These are phyloP conservation scores for Trichoderma sp. DNA, from an alignment of 2,329 filamentous ascomycete genomes.

Conservation along the genomic window DNA sequence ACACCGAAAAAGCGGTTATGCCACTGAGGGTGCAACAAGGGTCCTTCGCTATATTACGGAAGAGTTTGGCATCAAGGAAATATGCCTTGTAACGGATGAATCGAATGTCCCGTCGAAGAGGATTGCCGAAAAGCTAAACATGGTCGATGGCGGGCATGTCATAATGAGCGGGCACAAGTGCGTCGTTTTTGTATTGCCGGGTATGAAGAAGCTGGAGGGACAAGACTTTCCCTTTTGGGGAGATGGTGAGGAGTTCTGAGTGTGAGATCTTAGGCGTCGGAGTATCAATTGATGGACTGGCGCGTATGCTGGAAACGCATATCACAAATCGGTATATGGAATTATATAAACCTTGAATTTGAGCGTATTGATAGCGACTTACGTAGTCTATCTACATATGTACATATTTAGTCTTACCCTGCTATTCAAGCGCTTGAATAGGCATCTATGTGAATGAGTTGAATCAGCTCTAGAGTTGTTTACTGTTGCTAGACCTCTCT, in stretches of 20 bases:
- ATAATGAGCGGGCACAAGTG: background rate
- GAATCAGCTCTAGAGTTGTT: background rate
- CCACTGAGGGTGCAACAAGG: background rate
- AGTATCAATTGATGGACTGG: background rate
- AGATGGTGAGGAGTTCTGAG: background rate
- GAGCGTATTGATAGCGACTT: background rate
- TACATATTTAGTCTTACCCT: background rate
- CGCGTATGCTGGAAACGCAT: background rate
- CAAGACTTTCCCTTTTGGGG: background rate
- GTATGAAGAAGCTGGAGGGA: background rate
- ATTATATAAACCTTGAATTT: background rate
- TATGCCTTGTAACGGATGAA: background rate
- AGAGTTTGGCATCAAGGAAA: background rate
- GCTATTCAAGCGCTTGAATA: background rate
- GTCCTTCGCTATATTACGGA: background rate
- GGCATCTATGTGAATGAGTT: background rate
- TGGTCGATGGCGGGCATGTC: background rate
- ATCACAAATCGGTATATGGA: no score
- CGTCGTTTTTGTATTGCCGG: background rate
- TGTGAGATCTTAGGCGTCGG: background rate
- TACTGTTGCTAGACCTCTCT: background rate
- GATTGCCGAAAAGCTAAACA: background rate
- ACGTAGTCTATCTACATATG: background rate
- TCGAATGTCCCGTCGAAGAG: background rate
- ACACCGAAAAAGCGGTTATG: background rate